phyloP scores from a whole-genome alignment of 1,139 yeast species.

The Geotrichum candidum region DNA sequence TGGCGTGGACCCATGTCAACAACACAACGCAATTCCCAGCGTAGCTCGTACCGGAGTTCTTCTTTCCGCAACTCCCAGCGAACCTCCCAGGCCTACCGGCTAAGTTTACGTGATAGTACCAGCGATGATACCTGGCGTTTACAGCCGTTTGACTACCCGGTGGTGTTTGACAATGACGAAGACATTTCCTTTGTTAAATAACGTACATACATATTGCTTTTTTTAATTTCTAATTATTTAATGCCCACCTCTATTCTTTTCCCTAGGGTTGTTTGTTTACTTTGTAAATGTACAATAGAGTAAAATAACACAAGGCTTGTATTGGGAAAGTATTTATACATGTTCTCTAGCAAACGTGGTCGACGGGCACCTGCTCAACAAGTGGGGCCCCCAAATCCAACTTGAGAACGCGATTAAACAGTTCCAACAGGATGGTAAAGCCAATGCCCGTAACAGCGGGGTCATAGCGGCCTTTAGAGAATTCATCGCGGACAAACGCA shows the following conservation, averaged over 20 bases:
- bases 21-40: background rate
- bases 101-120: background rate
- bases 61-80: background rate
- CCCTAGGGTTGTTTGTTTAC: no score
- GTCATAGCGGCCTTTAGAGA: constrained; percentile 72
- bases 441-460: constrained; percentile 68
- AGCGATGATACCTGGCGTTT: constrained; percentile 3
- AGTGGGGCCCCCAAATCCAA: constrained; percentile 61
- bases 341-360: constrained; percentile 51
- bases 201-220: background rate
- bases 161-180: constrained; percentile 6
- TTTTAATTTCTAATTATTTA: constrained; percentile 1
- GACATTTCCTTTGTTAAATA: constrained; percentile 10
- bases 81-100: background rate
- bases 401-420: constrained; percentile 63
- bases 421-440: constrained; percentile 59
- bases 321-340: background rate
- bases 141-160: constrained; percentile 12
- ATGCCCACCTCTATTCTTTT: background rate
- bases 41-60: background rate
- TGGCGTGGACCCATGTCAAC: background rate
- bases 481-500: constrained; percentile 75
- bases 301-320: background rate
- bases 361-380: constrained; percentile 45
- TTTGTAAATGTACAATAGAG: background rate